Conservation (phyloP, 2,329 filamentous ascomycete species). For the Aspergillus flavus region DNA sequence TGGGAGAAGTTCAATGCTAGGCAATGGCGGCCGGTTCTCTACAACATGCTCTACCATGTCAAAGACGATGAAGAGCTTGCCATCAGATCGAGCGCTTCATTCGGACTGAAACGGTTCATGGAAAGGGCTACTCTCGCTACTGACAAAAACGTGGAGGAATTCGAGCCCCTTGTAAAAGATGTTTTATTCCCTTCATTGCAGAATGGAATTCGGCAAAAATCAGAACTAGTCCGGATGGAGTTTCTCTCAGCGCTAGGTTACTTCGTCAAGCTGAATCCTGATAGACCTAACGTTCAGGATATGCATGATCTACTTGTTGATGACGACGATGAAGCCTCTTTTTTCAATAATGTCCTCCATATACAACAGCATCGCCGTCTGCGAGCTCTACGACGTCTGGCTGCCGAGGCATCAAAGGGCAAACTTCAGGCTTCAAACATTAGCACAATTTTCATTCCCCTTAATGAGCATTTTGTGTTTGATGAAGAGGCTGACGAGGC, state of each 20-base stretch:
- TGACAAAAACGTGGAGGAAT: slow-evolving; percentile 45
- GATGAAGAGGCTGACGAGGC: slow-evolving; percentile 75
- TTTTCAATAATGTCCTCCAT: slow-evolving; percentile 91
- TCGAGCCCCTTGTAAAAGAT: slow-evolving; percentile 62
- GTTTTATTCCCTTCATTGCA: slow-evolving; percentile 77
- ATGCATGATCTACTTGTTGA: slow-evolving; percentile 70
- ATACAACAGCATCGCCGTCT: slow-evolving; percentile 85
- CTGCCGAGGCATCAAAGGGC: slow-evolving; percentile 65
- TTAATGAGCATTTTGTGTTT: slow-evolving; percentile 93
- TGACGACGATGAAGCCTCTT: slow-evolving; percentile 77
- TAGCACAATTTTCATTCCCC: slow-evolving; percentile 82
- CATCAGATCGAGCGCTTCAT: slow-evolving; percentile 80
- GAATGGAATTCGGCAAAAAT: slow-evolving; percentile 72
- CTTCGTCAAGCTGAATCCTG: slow-evolving; percentile 70
- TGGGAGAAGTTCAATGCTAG: slow-evolving; percentile 63
- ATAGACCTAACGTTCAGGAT: slow-evolving; percentile 72
- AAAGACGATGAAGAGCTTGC: slow-evolving; percentile 85
- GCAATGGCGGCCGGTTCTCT: slow-evolving; percentile 85
- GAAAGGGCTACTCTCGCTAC: slow-evolving; percentile 58
- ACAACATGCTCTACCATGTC: slow-evolving; percentile 88
- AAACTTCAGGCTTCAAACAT: slow-evolving; percentile 76
- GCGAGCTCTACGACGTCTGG: slow-evolving; percentile 77
- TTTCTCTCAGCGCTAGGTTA: slow-evolving; percentile 78
- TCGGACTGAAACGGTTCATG: slow-evolving; percentile 77
- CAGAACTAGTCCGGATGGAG: slow-evolving; percentile 83